Percentiles rank a stretch among this genome's conserved stretches.
These are phyloP conservation scores for Gossypium gossypioides DNA, from an alignment of 441 rosid species.

Conservation along the genomic window DNA sequence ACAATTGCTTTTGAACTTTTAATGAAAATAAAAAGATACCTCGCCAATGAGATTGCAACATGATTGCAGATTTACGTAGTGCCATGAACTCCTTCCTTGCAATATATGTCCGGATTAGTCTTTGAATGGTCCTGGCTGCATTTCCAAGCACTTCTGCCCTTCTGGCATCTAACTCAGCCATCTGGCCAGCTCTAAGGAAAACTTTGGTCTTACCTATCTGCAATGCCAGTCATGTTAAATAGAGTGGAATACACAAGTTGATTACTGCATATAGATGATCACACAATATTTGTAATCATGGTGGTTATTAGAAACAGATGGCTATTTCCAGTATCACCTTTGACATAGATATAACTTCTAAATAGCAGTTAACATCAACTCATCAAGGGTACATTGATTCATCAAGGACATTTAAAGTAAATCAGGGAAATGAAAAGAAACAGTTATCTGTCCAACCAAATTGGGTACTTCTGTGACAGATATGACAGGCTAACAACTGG, in stretches of 20 bases:
- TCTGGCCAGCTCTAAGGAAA: conserved; percentile 74
- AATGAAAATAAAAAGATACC: conserved; percentile 31
- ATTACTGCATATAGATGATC: neutral
- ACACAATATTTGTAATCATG: neutral
- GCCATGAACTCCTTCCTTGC: conserved; percentile 42
- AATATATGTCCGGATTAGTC: conserved; percentile 45
- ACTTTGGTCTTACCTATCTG: conserved; percentile 69
- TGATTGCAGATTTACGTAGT: conserved; percentile 45
- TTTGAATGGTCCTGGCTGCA: conserved; percentile 64
- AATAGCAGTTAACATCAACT: too few species aligned
- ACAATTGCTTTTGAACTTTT: neutral
- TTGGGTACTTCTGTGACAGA: neutral
- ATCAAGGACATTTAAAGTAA: too few species aligned
- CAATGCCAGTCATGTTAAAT: conserved; percentile 13
- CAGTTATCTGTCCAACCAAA: neutral
- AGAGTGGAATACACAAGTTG: conserved; percentile 5
- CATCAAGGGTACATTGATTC: too few species aligned
- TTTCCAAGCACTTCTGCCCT: conserved; percentile 63
- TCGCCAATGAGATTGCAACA: conserved; percentile 47
- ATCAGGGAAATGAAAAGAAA: neutral
- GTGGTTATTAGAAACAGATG: conserved; percentile 1
- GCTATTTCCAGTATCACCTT: neutral
- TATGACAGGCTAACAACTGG: neutral
- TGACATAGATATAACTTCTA: neutral
- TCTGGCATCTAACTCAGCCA: conserved; percentile 74